Base-by-base conservation (phyloP, 1,139 yeast species). In the Hemisphaericaspora subhashii region DNA sequence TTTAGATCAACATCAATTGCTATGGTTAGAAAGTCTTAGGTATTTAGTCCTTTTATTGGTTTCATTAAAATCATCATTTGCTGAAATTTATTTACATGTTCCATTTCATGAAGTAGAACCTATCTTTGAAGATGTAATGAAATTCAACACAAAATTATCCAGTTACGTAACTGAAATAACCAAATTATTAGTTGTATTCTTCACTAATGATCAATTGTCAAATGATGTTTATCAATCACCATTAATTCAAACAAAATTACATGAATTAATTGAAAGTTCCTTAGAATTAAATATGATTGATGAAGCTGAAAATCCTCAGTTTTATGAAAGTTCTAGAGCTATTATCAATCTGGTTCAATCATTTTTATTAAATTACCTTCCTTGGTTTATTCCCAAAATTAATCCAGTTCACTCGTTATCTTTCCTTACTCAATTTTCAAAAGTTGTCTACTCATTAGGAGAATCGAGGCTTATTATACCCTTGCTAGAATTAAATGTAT, bases 401-500 rank as follows among this genome's bases (percentile, higher is more conserved):
- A 28, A 13, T 9, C 18, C 26, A 4, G 16, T 29, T 18, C 15
- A 23, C 20, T 24, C 15, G 23, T 33, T 46, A n/a, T 49, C 60
- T 3, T 37, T 51, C 5, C 41, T 64, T 5, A 46, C 54, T 10
- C 45, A 50, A 33, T 61, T 53, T 40, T 41, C 60, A 11, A 51
- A 51, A 37, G 51, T 53, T 0, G 30, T 50, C 5, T 67, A 66
- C 40, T 41, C 48, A 15, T 37, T 53, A 7, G 71, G 70, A 2
- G 46, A 53, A 23, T 55, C 63, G 1, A 29, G 37, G 2, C 38
- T 56, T 12, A 24, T 64, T 10, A 18, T 44, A 5, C 57, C 54
- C 4, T 46, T 63, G 13, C 14, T 58, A 4, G 33, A 33, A 10
- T 26, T 37, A 11, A 25, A 38, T 6, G 28, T 48, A 10, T 42